Conservation (phyloP, 306 rosid genomes). For the Prunus fruticosa region DNA sequence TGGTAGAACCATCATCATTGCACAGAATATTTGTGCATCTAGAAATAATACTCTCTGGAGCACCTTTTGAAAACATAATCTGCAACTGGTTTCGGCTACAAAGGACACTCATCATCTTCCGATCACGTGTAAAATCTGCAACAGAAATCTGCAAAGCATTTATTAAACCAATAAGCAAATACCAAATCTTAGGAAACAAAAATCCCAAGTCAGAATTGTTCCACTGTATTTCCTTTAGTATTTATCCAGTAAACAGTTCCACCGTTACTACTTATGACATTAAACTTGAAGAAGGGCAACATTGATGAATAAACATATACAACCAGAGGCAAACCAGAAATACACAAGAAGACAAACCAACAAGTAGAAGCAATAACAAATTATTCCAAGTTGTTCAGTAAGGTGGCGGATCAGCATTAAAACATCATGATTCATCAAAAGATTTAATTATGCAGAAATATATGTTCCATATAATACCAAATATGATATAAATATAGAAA, state of each 20-base stretch:
- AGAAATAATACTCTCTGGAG: conserved; percentile 90
- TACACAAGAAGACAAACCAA: background rate
- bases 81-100: conserved; percentile 82
- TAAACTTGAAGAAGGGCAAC: background rate
- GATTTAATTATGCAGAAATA: background rate
- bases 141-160: conserved; percentile 63
- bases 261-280: background rate
- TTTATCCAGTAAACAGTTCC: background rate
- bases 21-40: conserved; percentile 79
- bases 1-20: conserved; percentile 68
- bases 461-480: background rate
- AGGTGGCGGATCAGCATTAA: background rate
- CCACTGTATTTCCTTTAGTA: background rate
- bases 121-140: conserved; percentile 87
- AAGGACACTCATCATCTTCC: conserved; percentile 97
- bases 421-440: background rate
- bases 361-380: conserved; percentile 3
- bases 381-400: background rate
- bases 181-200: background rate
- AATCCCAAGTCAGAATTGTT: background rate
- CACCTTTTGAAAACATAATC: conserved; percentile 86
- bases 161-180: conserved; percentile 24
- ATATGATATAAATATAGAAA: background rate
- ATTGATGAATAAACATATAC: background rate
- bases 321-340: background rate